Base-by-base conservation (phyloP, 2,329 filamentous ascomycete genomes). In the Ophiocordyceps polyrhachis-furcata region DNA sequence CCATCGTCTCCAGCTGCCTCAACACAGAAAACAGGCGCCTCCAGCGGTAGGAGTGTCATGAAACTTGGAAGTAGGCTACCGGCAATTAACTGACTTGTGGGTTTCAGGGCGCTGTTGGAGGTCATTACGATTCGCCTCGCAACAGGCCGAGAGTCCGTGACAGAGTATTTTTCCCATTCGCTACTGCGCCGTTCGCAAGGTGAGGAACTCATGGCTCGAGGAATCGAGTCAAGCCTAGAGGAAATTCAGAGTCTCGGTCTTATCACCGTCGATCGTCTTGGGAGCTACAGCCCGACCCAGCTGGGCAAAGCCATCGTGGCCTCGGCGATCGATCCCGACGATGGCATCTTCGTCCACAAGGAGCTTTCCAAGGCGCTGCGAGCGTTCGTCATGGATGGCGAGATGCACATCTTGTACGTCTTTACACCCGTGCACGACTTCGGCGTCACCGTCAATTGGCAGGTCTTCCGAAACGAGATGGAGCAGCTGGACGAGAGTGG, bases 341-440 rank as follows among this genome's bases (percentile, higher is more conserved):
- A 87, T 52, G 83, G 83, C 0, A 60, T 83, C 1, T 87, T 86
- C 52, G 70, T 87, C 17, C 67, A 86, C 51, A 67, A 74, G 41
- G 83, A 88, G 57, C 66, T 87, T 42, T 69, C 69, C 46, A 71
- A 71, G 50, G 79, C 82, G 0, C 66, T 87, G 3, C 67, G 72
- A 48, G 79, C 79, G 1, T 87, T 88, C 53, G 83, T 86, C 13
- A 79, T 88, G 73, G 81, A 87, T 54, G 79, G 81, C 4, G 83
- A 88, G 49, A 79, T 88, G 76, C 83, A 87, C 53, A 71, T 84
- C 13, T 70, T 86, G 42, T 88, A 87, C 56, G 77, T 76, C 35
- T 86, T 87, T 50, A 86, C 83, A 0, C 83, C 83, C 0, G 70
- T 87, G 2, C 76, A 83, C 42, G 67, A 73, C 42, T 63, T 66